Percentiles rank a stretch among this genome's conserved stretches.
These are phyloP conservation scores for Begonia fuchsioides DNA, from an alignment of 306 rosid species.

Conservation along the genomic window DNA sequence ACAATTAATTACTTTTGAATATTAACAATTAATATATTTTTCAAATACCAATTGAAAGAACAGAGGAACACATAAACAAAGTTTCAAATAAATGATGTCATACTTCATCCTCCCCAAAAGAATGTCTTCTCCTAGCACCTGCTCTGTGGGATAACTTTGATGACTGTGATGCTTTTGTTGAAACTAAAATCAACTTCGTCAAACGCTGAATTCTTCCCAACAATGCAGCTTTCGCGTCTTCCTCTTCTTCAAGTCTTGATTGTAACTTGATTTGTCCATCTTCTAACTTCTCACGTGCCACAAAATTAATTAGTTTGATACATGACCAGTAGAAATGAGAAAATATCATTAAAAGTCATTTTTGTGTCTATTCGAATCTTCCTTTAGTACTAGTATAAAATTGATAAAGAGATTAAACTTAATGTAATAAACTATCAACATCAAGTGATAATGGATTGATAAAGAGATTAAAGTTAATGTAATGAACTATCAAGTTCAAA, in stretches of 20 bases:
- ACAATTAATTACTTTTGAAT: not conserved
- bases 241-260: conserved; percentile 95
- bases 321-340: no score
- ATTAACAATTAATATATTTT: not conserved
- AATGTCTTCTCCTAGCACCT: conserved; percentile 74
- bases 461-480: no score
- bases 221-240: conserved; percentile 94
- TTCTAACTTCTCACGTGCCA: conserved; percentile 59
- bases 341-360: not conserved
- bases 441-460: no score
- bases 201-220: conserved; percentile 89
- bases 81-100: conserved; percentile 10
- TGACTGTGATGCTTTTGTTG: conserved; percentile 62
- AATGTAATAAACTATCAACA: no score
- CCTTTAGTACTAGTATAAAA: no score
- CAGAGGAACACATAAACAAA: not conserved
- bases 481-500: no score
- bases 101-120: conserved; percentile 86
- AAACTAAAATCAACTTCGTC: conserved; percentile 94
- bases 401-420: no score
- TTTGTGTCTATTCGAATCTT: not conserved
- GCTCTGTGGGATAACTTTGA: conserved; percentile 59
- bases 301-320: conserved; percentile 21
- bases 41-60: not conserved
- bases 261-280: conserved; percentile 91